Conservation (phyloP, 805 yeast genomes). For the Candida oleophila region DNA sequence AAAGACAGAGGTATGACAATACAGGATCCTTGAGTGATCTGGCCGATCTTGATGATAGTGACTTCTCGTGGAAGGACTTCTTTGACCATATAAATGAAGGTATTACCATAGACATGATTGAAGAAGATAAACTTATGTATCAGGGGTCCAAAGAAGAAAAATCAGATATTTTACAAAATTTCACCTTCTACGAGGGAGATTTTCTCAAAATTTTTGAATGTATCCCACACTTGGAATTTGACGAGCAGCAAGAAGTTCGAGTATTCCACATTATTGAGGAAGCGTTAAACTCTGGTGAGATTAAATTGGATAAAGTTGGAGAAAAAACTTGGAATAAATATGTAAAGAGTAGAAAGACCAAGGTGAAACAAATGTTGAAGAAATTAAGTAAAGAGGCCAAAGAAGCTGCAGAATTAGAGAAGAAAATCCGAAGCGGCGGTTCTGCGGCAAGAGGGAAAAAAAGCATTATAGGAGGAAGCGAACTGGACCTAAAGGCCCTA, state of each 20-base stretch:
- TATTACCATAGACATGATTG: constrained; percentile 64
- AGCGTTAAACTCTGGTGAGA: constrained; percentile 36
- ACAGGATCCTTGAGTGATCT: constrained; percentile 60
- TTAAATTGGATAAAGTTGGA: constrained; percentile 31
- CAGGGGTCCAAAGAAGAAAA: constrained; percentile 60
- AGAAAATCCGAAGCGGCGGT: constrained; percentile 22
- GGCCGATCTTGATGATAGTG: constrained; percentile 26
- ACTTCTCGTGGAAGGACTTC: constrained; percentile 58
- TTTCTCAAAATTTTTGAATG: constrained; percentile 67
- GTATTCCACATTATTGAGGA: constrained; percentile 49
- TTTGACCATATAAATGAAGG: constrained; percentile 48
- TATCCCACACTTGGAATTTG: constrained; percentile 73
- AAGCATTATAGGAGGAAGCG: constrained; percentile 18
- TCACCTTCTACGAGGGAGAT: constrained; percentile 63
- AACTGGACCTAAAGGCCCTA: constrained; percentile 44
- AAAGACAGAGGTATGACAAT: constrained; percentile 60
- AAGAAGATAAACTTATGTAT: constrained; percentile 63
- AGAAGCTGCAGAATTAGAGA: constrained; percentile 54
- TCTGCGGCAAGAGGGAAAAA: constrained; percentile 24
- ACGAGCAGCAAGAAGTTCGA: constrained; percentile 59
- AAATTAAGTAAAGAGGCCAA: constrained; percentile 61
- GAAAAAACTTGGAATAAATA: constrained; percentile 50
- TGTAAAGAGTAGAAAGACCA: constrained; percentile 45
- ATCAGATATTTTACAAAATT: constrained; percentile 60
- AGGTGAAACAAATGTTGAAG: constrained; percentile 48